These are phyloP conservation scores for Saccharomycopsis malanga DNA, from an alignment of 805 yeast genomes.

Conservation along the genomic window DNA sequence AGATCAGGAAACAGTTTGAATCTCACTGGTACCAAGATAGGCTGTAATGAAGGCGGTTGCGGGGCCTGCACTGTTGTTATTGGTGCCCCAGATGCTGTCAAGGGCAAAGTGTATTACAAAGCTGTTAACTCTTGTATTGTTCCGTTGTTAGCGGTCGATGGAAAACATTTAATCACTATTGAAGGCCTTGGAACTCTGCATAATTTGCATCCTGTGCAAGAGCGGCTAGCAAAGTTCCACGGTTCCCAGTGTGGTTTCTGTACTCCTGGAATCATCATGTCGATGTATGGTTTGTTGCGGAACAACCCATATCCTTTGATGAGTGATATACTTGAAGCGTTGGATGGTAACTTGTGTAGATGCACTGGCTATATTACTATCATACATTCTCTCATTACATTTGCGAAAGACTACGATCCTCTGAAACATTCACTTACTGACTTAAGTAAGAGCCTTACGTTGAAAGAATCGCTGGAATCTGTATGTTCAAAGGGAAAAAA, in stretches of 20 bases:
- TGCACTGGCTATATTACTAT: constrained; percentile 47
- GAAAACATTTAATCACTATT: constrained; percentile 40
- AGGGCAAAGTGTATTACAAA: constrained; percentile 28
- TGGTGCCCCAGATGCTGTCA: constrained; percentile 29
- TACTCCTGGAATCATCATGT: constrained; percentile 46
- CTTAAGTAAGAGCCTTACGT: constrained; percentile 25
- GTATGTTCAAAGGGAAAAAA: constrained; percentile 31
- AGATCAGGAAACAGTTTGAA: constrained; percentile 29
- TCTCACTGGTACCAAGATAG: constrained; percentile 40
- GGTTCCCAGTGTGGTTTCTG: constrained; percentile 48
- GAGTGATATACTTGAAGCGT: constrained; percentile 36
- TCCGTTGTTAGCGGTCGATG: constrained; percentile 39
- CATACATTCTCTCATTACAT: constrained; percentile 40
- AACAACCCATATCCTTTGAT: constrained; percentile 31
- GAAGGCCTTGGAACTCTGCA: constrained; percentile 39
- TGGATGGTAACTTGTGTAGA: constrained; percentile 42
- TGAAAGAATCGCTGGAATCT: constrained; percentile 12
- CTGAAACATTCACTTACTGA: constrained; percentile 16
- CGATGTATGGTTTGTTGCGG: constrained; percentile 36
- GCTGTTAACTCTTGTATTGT: constrained; percentile 43
- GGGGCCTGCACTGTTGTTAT: constrained; percentile 44
- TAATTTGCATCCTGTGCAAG: constrained; percentile 43
- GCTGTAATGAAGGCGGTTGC: constrained; percentile 46
- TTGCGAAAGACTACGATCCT: constrained; percentile 31
- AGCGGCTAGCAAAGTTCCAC: constrained; percentile 40